Evolutionary conservation across 2,329 filamentous ascomycete species (phyloP), one percentile per base, ranked within the genome.

Genomic region (Zymoseptoria tritici): DNA sequence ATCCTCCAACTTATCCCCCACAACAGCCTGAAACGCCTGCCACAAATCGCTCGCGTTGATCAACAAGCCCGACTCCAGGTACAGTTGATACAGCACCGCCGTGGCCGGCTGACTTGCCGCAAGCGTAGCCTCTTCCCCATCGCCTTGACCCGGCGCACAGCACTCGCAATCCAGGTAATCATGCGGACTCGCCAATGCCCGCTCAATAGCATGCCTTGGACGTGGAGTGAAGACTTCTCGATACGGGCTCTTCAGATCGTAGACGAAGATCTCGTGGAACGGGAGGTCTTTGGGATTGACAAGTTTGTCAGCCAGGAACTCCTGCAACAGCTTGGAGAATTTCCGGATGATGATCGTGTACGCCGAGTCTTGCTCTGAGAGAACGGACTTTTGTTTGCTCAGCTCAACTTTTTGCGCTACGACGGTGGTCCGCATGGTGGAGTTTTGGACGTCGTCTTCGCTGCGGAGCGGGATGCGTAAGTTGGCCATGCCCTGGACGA

Each of bases 21-120:
- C 77, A 29, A 89, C 81, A 16, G 83, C 83, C 65, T 83, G 81
- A 73, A 91, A 95, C 3, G 90, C 89, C 11, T 84, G 82, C 88
- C 89, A 92, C 53, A 94, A 72, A 75, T 95, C 90, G 31, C 84
- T 87, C 54, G 88, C 85, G 67, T 94, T 94, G 73, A 94, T 86
- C 60, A 93, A 77, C 8, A 81, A 82, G 0, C 89, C 89, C 0
- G 88, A 87, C 72, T 95, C 90, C 13, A 88, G 79, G 71, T 92
- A 93, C 54, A 94, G 77, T 67, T 89, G 88, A 70, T 93, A 94
- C 24, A 94, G 69, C 31, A 93, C 84, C 1, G 88, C 83, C 4
- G 88, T 88, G 1, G 86, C 80, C 3, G 89, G 90, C 57, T 90
- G 78, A 1, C 83, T 86, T 1, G 84, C 76, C 49, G 80, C 79